Evolutionary conservation across 805 yeast genomes (phyloP).

Genomic region (Saccharomycopsis capsularis): DNA sequence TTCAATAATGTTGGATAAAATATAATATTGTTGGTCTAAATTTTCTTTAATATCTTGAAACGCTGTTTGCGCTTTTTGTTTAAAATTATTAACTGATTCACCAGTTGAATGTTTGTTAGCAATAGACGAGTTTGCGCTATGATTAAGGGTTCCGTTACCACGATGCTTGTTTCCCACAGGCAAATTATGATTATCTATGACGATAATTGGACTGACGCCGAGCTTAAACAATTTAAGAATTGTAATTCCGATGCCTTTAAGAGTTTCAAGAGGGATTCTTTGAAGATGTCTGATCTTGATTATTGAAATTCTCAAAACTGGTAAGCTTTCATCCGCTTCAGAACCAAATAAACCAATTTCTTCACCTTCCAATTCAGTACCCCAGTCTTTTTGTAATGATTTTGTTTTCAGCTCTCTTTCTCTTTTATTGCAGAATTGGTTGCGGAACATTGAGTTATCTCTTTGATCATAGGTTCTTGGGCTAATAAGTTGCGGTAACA

Average conservation of each 20-base stretch:
- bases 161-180: no score
- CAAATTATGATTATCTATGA: constrained; percentile 41
- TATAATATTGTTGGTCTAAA: constrained; percentile 14
- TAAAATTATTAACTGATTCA: not conserved
- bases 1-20: constrained; percentile 12
- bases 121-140: constrained; percentile 9
- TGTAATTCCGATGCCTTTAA: constrained; percentile 49
- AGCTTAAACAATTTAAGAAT: constrained; percentile 46
- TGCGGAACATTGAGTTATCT: no score
- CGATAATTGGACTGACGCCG: constrained; percentile 70
- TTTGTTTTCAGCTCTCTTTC: constrained; percentile 3
- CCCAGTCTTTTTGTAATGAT: not conserved
- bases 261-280: constrained; percentile 28
- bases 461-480: not conserved
- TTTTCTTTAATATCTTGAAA: constrained; percentile 20
- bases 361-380: not conserved
- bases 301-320: constrained; percentile 46
- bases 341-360: not conserved
- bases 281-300: constrained; percentile 42
- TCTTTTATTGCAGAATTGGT: no score
- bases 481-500: no score
- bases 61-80: constrained; percentile 1
- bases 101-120: not conserved
- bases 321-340: not conserved
- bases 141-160: constrained; percentile 23